Evolutionary conservation across 192 early-diverging fungal species (phyloP).

Genomic region (Gonapodya prolifera): DNA sequence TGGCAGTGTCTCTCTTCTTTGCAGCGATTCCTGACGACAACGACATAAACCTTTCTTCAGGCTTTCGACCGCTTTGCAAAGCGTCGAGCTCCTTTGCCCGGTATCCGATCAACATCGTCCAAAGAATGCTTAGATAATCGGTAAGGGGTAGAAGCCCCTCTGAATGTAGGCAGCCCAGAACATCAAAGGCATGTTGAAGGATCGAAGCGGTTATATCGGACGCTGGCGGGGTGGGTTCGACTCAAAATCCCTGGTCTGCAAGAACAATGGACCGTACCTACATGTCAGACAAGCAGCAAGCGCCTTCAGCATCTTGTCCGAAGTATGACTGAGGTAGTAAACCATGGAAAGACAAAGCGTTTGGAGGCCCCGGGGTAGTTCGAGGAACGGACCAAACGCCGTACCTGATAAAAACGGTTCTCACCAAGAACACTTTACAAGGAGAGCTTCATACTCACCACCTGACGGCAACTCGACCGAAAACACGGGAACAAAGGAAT

Average conservation of each 20-base stretch:
- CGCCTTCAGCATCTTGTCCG: not conserved
- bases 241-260: not conserved
- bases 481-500: not conserved
- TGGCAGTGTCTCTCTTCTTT: not conserved
- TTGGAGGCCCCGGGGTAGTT: not conserved
- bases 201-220: not conserved
- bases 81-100: not conserved
- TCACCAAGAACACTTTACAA: too few species aligned
- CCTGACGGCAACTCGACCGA: not conserved
- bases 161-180: not conserved
- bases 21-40: not conserved
- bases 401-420: too few species aligned
- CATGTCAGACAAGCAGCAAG: not conserved
- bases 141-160: not conserved
- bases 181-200: not conserved
- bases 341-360: not conserved
- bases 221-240: not conserved
- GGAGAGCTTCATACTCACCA: slow-evolving; percentile 1
- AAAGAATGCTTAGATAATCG: not conserved
- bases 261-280: not conserved
- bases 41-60: not conserved
- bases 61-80: not conserved
- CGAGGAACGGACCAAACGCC: not conserved
- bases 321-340: not conserved
- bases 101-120: not conserved